Conservation (phyloP, 2,329 filamentous ascomycete species). For the Colletotrichum sp. region DNA sequence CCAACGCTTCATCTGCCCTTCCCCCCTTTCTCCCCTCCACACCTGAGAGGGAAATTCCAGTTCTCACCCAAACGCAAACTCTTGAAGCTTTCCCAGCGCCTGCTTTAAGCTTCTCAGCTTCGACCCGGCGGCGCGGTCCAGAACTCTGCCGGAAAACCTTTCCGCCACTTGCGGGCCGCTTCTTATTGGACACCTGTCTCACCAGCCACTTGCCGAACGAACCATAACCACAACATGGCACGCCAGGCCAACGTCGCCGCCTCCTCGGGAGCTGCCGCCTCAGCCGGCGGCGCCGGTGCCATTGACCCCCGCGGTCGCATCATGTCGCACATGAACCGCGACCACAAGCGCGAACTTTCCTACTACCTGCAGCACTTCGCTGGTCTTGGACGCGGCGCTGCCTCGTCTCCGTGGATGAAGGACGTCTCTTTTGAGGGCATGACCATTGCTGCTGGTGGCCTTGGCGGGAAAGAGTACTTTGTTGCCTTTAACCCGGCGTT, state of each 20-base stretch:
- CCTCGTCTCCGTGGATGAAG: conserved; percentile 64
- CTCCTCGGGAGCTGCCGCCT: neutral
- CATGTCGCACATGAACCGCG: conserved; percentile 85
- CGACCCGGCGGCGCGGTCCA: neutral
- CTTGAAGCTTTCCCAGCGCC: neutral
- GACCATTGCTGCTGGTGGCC: conserved; percentile 55
- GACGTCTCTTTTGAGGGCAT: conserved; percentile 71
- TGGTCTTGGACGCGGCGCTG: conserved; percentile 58
- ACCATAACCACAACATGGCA: neutral
- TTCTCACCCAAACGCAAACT: neutral
- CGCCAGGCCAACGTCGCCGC: neutral
- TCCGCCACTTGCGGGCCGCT: neutral
- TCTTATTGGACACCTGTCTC: neutral
- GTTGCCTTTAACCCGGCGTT: conserved; percentile 76
- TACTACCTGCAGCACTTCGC: conserved; percentile 80
- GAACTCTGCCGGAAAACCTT: neutral
- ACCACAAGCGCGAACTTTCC: conserved; percentile 76
- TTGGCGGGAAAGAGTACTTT: conserved; percentile 46
- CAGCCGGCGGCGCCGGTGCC: conserved; percentile 23
- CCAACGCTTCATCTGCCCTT: neutral
- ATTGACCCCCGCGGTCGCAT: conserved; percentile 39
- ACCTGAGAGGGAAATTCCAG: neutral
- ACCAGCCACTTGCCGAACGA: neutral
- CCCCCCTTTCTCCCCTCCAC: neutral
- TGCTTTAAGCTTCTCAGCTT: neutral